Percentiles rank a stretch among this genome's conserved stretches.
phyloP scores from a whole-genome alignment of 345 rosid species.

The Moricandia arvensis region DNA sequence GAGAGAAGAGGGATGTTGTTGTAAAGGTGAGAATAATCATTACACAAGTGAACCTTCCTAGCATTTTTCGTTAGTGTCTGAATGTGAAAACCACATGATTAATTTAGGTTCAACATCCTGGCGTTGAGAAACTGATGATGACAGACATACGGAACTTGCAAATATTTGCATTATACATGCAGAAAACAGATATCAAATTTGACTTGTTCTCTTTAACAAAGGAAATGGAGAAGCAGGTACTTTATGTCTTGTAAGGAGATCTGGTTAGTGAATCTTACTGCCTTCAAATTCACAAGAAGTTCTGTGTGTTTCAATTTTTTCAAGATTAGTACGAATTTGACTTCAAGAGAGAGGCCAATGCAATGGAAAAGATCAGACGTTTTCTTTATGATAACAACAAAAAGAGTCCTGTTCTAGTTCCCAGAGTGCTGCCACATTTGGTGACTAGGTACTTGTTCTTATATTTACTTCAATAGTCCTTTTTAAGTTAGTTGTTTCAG shows the following conservation, averaged over 20 bases:
- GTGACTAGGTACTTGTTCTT: slow-evolving; percentile 61
- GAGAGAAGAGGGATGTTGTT: slow-evolving; percentile 69
- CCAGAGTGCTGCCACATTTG: slow-evolving; percentile 54
- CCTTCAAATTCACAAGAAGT: neutral
- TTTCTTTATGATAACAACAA: slow-evolving; percentile 77
- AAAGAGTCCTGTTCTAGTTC: slow-evolving; percentile 79
- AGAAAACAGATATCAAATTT: slow-evolving; percentile 88
- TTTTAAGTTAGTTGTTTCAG: neutral
- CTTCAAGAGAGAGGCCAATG: slow-evolving; percentile 79
- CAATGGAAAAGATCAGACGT: slow-evolving; percentile 76
- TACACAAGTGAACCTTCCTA: slow-evolving; percentile 17
- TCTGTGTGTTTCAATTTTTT: slow-evolving; percentile 8
- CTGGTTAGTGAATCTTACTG: neutral
- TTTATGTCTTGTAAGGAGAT: slow-evolving; percentile 6
- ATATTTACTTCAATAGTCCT: neutral
- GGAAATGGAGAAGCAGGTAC: slow-evolving; percentile 97
- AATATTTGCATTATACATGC: slow-evolving; percentile 85
- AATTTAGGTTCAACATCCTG: slow-evolving; percentile 97
- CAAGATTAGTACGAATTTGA: slow-evolving; percentile 94
- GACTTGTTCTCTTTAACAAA: slow-evolving; percentile 81
- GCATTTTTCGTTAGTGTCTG: slow-evolving; percentile 10
- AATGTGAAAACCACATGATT: slow-evolving; percentile 27
- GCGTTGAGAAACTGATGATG: slow-evolving; percentile 89
- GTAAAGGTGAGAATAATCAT: slow-evolving; percentile 63
- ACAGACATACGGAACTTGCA: slow-evolving; percentile 89